These are phyloP conservation scores for Acarospora socialis DNA, from an alignment of 2,329 filamentous ascomycete genomes.

Conservation along the genomic window DNA sequence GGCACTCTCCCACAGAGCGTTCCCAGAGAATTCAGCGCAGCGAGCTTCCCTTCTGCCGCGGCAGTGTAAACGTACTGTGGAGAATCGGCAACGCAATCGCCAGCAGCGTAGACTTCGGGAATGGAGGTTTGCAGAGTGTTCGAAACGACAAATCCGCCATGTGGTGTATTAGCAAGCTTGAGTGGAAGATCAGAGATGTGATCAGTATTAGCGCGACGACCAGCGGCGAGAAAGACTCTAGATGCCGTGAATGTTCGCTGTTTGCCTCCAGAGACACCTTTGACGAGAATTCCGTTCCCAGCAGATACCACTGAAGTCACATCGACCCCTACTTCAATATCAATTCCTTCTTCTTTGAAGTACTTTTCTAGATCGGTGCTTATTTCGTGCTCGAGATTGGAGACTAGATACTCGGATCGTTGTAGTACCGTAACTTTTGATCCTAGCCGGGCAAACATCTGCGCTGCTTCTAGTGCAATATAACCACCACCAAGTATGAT, in stretches of 20 bases:
- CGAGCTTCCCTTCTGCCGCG: too few relatives aligned
- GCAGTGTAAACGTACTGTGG: too few relatives aligned
- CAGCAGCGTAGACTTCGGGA: conserved; percentile 33
- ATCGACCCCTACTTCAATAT: conserved; percentile 17
- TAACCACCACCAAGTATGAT: conserved; percentile 40
- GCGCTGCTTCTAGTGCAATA: conserved; percentile 40
- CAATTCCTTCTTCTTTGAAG: conserved; percentile 32
- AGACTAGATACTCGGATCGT: conserved; percentile 28
- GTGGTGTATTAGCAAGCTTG: conserved; percentile 26
- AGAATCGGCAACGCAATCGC: too few relatives aligned
- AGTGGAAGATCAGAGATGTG: conserved; percentile 32
- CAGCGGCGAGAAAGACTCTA: conserved; percentile 37
- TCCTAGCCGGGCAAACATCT: conserved; percentile 37
- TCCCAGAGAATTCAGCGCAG: too few relatives aligned
- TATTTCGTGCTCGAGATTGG: conserved; percentile 36
- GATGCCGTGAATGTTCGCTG: conserved; percentile 24
- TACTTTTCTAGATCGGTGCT: conserved; percentile 30
- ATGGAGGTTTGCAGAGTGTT: conserved; percentile 32
- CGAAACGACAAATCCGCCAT: conserved; percentile 28
- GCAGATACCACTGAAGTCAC: too few relatives aligned
- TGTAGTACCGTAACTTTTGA: conserved; percentile 37
- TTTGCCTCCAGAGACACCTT: conserved; percentile 13
- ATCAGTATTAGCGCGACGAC: conserved; percentile 37
- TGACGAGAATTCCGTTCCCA: conserved; percentile 4
- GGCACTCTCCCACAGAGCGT: too few relatives aligned